Base-by-base conservation (phyloP, 2,329 filamentous ascomycete genomes). In the Fusarium kyushuense region DNA sequence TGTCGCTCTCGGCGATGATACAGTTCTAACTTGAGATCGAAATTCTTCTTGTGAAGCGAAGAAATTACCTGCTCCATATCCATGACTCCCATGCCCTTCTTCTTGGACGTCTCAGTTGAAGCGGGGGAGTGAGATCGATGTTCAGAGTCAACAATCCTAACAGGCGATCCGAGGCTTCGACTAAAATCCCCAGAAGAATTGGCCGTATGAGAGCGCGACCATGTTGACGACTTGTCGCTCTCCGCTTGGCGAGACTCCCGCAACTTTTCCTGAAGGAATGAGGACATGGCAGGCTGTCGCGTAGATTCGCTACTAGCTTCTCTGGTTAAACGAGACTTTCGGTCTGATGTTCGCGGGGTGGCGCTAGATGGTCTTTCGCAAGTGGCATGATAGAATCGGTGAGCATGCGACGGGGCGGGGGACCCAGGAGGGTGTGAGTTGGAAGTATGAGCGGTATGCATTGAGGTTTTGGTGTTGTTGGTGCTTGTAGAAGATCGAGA, bases 11-110 rank as follows among this genome's bases (percentile, higher is more conserved):
- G 84, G 9, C 89, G 84, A 73, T 93, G 90, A 70, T 86, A 92
- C 1, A 93, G 78, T 74, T 93, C 90, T 32, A 93, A 81, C 76
- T 93, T 93, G 41, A 93, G 82, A 69, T 92, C 90, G 70, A 93
- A 93, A 72, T 93, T 93, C 78, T 92, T 87, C 75, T 93, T 93
- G 76, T 90, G 88, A 23, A 93, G 79, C 2, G 83, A 89, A 6
- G 90, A 91, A 53, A 92, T 79, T 54, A 89, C 87, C 79, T 88
- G 83, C 76, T 92, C 90, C 81, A 90, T 89, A 70, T 92, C 89
- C 74, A 90, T 89, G 9, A 88, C 79, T 3, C 89, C 89, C 77
- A 90, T 81, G 6, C 83, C 83, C 67, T 84, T 87, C 66, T 84
- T 84, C 70, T 80, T 84, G 13, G 76, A 67, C 11, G 74, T 56